Conservation (phyloP, 768 basidiomycete species). For the Calocybe gangraenosa region DNA sequence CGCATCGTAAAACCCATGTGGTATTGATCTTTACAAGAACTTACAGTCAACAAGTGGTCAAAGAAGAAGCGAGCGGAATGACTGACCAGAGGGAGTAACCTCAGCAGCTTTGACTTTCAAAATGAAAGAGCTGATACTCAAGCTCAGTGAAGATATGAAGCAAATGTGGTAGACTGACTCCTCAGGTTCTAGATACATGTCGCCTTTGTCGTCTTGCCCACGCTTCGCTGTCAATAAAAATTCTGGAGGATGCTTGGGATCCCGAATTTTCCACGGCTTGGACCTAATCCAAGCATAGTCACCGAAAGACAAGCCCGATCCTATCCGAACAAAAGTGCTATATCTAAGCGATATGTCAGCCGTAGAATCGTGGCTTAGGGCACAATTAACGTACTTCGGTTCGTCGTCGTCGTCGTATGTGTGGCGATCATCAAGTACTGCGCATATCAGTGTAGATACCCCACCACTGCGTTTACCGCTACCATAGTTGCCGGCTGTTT, state of each 20-base stretch:
- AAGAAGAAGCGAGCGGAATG: constrained; percentile 1
- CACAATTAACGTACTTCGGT: constrained; percentile 42
- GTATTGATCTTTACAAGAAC: constrained; percentile 59
- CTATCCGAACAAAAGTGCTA: constrained; percentile 84
- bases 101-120: constrained; percentile 93
- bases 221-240: constrained; percentile 63
- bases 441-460: constrained; percentile 87
- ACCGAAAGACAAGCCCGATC: constrained; percentile 79
- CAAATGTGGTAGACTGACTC: constrained; percentile 49
- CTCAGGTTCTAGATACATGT: constrained; percentile 85
- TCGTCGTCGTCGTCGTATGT: constrained; percentile 53
- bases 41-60: constrained; percentile 9
- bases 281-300: constrained; percentile 84
- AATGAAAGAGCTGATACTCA: constrained; percentile 74
- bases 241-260: constrained; percentile 65
- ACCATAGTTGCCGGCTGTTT: constrained; percentile 83
- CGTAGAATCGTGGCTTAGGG: neutral
- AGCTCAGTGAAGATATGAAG: neutral
- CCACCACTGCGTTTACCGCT: constrained; percentile 82
- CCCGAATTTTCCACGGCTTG: constrained; percentile 82
- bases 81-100: constrained; percentile 69
- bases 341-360: constrained; percentile 47
- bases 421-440: constrained; percentile 74
- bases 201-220: constrained; percentile 76
- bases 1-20: constrained; percentile 88